Percentiles rank a stretch among this genome's conserved stretches.
Evolutionary conservation across 768 basidiomycete genomes (phyloP).

Genomic region (Tricholoma sp.): DNA sequence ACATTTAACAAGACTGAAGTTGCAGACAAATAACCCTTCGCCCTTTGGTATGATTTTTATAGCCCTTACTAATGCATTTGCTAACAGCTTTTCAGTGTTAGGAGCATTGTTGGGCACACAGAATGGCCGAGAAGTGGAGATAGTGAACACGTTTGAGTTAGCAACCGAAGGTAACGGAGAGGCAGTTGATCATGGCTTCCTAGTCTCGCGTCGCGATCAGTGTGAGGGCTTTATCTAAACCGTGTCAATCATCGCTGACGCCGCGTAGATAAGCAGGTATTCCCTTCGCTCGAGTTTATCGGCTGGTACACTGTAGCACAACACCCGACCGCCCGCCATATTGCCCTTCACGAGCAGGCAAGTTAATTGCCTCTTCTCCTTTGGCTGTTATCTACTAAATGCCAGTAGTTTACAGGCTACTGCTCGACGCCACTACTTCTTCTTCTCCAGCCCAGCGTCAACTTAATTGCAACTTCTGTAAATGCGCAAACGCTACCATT

Average conservation of each 20-base stretch:
- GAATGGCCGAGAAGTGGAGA: constrained; percentile 91
- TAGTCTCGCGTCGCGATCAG: constrained; percentile 81
- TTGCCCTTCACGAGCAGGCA: constrained; percentile 84
- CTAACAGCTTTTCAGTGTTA: constrained; percentile 50
- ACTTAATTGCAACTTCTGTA: constrained; percentile 19
- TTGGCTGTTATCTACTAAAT: not conserved
- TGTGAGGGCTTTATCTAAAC: constrained; percentile 39
- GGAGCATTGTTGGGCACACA: constrained; percentile 94
- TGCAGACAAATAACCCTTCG: constrained; percentile 55
- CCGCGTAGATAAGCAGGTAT: constrained; percentile 88
- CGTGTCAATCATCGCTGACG: constrained; percentile 5
- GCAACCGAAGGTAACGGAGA: constrained; percentile 55
- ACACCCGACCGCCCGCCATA: constrained; percentile 70
- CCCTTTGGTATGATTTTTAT: constrained; percentile 56
- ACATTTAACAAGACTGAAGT: constrained; percentile 80
- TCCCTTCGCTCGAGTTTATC: constrained; percentile 94
- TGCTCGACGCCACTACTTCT: constrained; percentile 90
- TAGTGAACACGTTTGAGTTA: constrained; percentile 95
- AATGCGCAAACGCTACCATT: constrained; percentile 80
- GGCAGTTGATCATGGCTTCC: constrained; percentile 75
- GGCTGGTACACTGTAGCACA: constrained; percentile 94
- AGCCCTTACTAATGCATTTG: not conserved
- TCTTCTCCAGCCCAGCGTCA: constrained; percentile 34
- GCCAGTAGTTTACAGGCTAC: constrained; percentile 68
- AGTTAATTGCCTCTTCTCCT: constrained; percentile 3